These are phyloP conservation scores for Neonectria faginata DNA, from an alignment of 2,329 filamentous ascomycete species.

Conservation along the genomic window DNA sequence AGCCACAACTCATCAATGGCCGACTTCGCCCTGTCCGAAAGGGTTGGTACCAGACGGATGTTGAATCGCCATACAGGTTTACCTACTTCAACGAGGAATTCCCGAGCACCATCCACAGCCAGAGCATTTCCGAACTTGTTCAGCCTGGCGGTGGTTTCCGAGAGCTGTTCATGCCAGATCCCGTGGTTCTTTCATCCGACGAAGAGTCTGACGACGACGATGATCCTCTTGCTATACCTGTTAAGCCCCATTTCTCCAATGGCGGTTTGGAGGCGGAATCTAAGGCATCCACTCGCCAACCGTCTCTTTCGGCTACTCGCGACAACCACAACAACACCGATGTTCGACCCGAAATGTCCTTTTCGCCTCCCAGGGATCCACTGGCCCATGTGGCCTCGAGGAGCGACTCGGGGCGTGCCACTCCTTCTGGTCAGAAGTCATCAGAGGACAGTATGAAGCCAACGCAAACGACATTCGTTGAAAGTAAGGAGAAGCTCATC, in stretches of 20 bases:
- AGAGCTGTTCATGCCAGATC: constrained; percentile 92
- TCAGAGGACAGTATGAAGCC: constrained; percentile 44
- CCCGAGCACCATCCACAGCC: constrained; percentile 93
- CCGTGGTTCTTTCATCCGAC: constrained; percentile 78
- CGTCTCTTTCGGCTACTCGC: constrained; percentile 54
- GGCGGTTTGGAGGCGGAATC: constrained; percentile 54
- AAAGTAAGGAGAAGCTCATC: constrained; percentile 57
- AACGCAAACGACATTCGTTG: constrained; percentile 34
- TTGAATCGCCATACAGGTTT: constrained; percentile 92
- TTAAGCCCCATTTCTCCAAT: constrained; percentile 42
- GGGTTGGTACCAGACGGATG: constrained; percentile 87
- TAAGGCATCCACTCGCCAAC: constrained; percentile 59
- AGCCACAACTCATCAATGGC: constrained; percentile 92
- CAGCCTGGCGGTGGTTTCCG: constrained; percentile 86
- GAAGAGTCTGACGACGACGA: constrained; percentile 75
- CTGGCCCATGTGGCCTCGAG: constrained; percentile 47
- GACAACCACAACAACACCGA: constrained; percentile 39
- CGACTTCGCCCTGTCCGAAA: constrained; percentile 83
- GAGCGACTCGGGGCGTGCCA: constrained; percentile 59
- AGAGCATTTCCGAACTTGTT: constrained; percentile 92
- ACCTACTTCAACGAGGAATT: constrained; percentile 99
- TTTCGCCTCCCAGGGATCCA: constrained; percentile 48
- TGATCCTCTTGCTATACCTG: constrained; percentile 44
- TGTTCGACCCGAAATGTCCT: constrained; percentile 32
- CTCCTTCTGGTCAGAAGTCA: constrained; percentile 59